Conservation (phyloP, 2,329 filamentous ascomycete species). For the Cercospora sojina region DNA sequence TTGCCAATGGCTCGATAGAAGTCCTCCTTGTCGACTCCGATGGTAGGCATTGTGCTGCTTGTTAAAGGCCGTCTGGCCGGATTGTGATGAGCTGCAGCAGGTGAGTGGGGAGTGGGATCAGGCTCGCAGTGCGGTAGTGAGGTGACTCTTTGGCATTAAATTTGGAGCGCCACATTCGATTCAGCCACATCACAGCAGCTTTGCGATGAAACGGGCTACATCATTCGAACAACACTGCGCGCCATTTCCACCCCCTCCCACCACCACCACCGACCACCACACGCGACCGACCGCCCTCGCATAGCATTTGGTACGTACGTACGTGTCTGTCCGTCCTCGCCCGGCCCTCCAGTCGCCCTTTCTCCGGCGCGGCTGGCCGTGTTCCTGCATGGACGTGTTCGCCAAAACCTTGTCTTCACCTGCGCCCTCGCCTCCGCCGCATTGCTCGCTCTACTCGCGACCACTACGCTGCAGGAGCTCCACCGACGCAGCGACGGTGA, state of each 20-base stretch:
- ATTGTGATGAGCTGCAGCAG: neutral
- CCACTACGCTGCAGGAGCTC: neutral
- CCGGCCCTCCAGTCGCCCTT: neutral
- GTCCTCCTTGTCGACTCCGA: conserved; percentile 91
- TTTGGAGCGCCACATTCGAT: neutral
- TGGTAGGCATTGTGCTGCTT: conserved; percentile 77
- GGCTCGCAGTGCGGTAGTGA: neutral
- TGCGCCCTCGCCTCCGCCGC: neutral
- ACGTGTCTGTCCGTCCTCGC: neutral
- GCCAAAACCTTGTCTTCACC: conserved; percentile 4
- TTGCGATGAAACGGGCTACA: neutral
- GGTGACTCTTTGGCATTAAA: conserved; percentile 3
- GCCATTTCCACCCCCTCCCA: conserved; percentile 1
- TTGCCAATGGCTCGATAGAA: conserved; percentile 90
- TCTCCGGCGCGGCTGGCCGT: neutral
- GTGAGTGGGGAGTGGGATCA: neutral
- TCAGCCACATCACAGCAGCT: conserved; percentile 1
- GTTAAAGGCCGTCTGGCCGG: conserved; percentile 22
- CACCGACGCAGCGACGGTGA: neutral
- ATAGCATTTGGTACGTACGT: conserved; percentile 6
- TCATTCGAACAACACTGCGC: neutral
- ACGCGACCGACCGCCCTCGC: neutral
- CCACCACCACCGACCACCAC: neutral
- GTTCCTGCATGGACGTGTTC: conserved; percentile 8
- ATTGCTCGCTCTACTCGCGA: neutral